Evolutionary conservation across 2,329 filamentous ascomycete species (phyloP).

Genomic region (Fusarium chaquense): DNA sequence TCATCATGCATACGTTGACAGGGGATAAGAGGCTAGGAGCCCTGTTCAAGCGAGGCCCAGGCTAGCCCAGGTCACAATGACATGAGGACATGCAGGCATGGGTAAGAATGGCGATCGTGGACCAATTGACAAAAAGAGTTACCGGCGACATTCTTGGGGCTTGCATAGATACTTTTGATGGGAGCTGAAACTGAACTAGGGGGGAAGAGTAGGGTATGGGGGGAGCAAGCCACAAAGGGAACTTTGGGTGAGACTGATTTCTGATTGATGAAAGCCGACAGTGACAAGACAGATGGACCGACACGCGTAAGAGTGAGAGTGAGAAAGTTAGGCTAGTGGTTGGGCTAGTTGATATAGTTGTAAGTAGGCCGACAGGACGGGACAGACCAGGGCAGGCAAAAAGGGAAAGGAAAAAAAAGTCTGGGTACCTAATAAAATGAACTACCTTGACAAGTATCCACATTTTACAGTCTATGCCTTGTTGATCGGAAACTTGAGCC

Average conservation of each 20-base stretch:
- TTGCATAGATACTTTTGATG: neutral
- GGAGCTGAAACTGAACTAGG: constrained; percentile 4
- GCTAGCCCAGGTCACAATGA: neutral
- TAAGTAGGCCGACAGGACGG: no score
- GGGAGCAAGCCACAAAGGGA: neutral
- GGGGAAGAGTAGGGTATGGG: neutral
- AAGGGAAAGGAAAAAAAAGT: neutral
- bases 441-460: neutral
- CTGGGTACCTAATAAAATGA: neutral
- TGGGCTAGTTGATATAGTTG: no score
- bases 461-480: neutral
- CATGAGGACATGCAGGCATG: neutral
- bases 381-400: no score
- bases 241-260: no score
- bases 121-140: constrained; percentile 4
- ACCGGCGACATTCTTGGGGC: neutral
- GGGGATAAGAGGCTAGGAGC: neutral
- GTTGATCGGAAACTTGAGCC: neutral
- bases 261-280: neutral
- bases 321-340: neutral
- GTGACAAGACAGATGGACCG: neutral
- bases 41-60: neutral
- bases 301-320: neutral
- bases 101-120: neutral
- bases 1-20: neutral